Conservation (phyloP, 441 rosid species). For the Pelargonium australe region DNA sequence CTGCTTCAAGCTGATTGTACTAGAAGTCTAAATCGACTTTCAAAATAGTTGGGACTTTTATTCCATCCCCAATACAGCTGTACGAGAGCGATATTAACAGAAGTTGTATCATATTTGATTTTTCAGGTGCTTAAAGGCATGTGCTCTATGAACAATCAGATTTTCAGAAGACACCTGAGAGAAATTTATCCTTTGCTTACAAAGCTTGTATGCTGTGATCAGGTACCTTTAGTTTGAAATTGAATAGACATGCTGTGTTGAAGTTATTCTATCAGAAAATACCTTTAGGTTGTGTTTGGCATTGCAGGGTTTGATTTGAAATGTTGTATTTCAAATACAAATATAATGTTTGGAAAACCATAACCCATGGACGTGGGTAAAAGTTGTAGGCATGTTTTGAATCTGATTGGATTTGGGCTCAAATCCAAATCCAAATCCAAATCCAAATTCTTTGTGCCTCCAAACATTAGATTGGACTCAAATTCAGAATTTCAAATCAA, state of each 20-base stretch:
- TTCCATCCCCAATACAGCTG: not conserved
- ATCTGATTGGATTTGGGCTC: too few relatives aligned
- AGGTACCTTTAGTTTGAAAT: constrained; percentile 38
- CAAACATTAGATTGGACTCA: too few relatives aligned
- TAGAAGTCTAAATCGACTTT: not conserved
- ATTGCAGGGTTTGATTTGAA: too few relatives aligned
- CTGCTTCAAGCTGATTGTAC: constrained; percentile 6
- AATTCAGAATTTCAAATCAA: too few relatives aligned
- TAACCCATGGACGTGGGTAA: too few relatives aligned
- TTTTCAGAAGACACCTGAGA: constrained; percentile 79
- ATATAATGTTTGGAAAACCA: too few relatives aligned
- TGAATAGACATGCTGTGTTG: constrained; percentile 10
- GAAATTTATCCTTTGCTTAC: constrained; percentile 94
- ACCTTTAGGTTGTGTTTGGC: not conserved
- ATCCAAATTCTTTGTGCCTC: too few relatives aligned
- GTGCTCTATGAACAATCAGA: constrained; percentile 82
- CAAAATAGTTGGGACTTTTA: not conserved
- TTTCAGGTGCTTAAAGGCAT: constrained; percentile 91
- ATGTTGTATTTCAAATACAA: too few relatives aligned
- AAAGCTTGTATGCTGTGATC: constrained; percentile 91
- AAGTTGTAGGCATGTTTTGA: too few relatives aligned
- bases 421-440: too few relatives aligned
- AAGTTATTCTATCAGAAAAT: not conserved
- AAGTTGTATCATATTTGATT: constrained; percentile 1
- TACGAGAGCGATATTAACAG: not conserved